These are phyloP conservation scores for Huiozyma sinensis DNA, from an alignment of 805 yeast genomes.

Conservation along the genomic window DNA sequence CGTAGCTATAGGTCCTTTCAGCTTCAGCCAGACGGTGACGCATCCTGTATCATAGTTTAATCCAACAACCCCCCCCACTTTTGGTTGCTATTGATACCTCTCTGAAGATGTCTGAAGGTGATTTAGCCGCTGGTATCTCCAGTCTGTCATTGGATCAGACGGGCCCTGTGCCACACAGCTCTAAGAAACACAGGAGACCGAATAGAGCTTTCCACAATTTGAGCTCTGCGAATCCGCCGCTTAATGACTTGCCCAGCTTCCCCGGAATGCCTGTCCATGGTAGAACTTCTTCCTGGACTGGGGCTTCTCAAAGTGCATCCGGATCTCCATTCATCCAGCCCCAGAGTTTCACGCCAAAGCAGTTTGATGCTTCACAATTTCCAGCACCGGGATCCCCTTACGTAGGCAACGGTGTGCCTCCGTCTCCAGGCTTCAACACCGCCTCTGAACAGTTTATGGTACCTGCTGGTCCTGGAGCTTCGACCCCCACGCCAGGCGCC, in stretches of 20 bases:
- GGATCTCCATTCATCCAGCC: background rate
- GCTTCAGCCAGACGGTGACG: too few relatives aligned
- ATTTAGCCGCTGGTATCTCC: constrained; percentile 12
- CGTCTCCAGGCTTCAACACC: background rate
- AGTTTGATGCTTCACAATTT: constrained; percentile 6
- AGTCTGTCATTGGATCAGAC: constrained; percentile 14
- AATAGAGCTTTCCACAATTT: constrained; percentile 21
- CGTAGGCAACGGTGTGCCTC: background rate
- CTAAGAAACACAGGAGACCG: constrained; percentile 21
- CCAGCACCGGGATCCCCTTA: constrained; percentile 4
- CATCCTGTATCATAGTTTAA: too few relatives aligned
- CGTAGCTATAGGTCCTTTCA: too few relatives aligned
- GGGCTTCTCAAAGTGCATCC: constrained; percentile 4
- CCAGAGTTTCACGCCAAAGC: constrained; percentile 7
- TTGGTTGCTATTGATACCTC: too few relatives aligned
- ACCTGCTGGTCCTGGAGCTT: background rate
- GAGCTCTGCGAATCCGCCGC: constrained; percentile 2
- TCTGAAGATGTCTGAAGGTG: constrained; percentile 9
- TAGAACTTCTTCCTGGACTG: constrained; percentile 2
- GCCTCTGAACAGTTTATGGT: background rate
- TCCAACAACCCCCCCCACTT: too few relatives aligned
- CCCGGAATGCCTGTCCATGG: background rate
- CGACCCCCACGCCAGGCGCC: background rate
- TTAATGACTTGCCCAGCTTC: background rate
- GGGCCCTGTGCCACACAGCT: constrained; percentile 1